A percentile compares a stretch with the other conserved stretches of the same genome.
phyloP scores from a whole-genome alignment of 768 basidiomycete species.

The Cubamyces lactineus region DNA sequence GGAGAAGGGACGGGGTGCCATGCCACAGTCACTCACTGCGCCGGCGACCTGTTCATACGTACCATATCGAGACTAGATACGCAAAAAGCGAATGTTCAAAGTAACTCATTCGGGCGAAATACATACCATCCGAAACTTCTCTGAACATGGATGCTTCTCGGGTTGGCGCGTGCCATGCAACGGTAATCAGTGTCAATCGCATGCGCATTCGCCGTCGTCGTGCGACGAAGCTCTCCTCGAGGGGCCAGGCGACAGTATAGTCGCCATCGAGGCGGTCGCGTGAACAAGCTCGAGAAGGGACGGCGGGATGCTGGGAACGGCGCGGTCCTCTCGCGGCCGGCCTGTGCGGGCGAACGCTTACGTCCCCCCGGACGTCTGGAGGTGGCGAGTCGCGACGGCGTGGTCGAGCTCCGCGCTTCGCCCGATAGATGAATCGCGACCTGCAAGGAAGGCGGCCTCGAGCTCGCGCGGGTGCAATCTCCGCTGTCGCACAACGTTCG shows the following conservation, averaged over 20 bases:
- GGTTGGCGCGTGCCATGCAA: too few relatives aligned
- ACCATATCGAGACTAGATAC: constrained; percentile 3
- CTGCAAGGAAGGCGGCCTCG: background rate
- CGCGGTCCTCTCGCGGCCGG: background rate
- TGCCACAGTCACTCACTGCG: too few relatives aligned
- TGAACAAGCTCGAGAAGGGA: too few relatives aligned
- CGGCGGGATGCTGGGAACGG: too few relatives aligned
- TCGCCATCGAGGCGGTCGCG: too few relatives aligned
- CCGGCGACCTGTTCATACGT: background rate
- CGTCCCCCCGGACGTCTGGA: background rate
- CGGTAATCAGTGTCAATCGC: too few relatives aligned
- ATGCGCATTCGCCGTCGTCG: too few relatives aligned
- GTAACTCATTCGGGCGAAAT: background rate
- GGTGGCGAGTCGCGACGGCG: background rate
- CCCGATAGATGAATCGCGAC: background rate
- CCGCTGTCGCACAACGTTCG: background rate
- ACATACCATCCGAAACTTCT: too few relatives aligned
- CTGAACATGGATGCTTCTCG: too few relatives aligned
- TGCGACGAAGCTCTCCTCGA: too few relatives aligned
- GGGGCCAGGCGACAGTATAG: too few relatives aligned
- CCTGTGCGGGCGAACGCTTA: background rate
- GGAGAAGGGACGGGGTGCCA: too few relatives aligned
- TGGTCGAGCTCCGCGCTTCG: background rate
- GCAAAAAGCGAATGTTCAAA: background rate
- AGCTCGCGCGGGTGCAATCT: constrained; percentile 5